phyloP scores from a whole-genome alignment of 345 rosid species.

The Citrus maxima region DNA sequence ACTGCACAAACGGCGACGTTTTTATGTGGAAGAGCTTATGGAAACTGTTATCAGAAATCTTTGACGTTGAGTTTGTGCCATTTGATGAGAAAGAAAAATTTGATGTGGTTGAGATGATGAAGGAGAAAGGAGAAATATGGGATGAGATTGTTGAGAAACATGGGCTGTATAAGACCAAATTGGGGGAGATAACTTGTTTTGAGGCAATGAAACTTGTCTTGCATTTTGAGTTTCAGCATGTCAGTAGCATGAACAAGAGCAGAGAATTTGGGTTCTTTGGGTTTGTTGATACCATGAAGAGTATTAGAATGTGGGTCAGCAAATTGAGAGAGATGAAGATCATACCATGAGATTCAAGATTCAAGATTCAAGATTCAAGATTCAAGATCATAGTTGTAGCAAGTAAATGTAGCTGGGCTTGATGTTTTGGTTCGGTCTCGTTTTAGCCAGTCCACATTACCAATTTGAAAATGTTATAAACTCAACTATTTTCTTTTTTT shows the following conservation, averaged over 20 bases:
- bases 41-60: constrained; percentile 13
- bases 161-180: constrained; percentile 19
- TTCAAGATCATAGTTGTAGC: too few species aligned
- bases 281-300: not conserved
- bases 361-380: too few species aligned
- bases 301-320: not conserved
- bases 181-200: constrained; percentile 24
- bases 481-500: too few species aligned
- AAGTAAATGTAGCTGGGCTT: too few species aligned
- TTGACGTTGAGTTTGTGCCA: constrained; percentile 20
- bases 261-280: constrained; percentile 10
- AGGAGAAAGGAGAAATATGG: constrained; percentile 16
- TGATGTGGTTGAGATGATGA: constrained; percentile 11
- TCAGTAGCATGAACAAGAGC: constrained; percentile 35
- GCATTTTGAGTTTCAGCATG: constrained; percentile 26
- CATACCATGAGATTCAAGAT: not conserved
- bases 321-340: not conserved
- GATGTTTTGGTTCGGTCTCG: too few species aligned
- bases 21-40: constrained; percentile 27
- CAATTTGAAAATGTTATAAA: too few species aligned
- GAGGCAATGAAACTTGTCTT: constrained; percentile 14
- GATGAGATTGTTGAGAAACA: constrained; percentile 26
- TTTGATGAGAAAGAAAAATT: constrained; percentile 20
- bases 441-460: too few species aligned
- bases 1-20: constrained; percentile 26